Evolutionary conservation across 2,329 filamentous ascomycete species (phyloP), one percentile per base, ranked within the genome.

Genomic region (Alternaria novae-zelandiae): DNA sequence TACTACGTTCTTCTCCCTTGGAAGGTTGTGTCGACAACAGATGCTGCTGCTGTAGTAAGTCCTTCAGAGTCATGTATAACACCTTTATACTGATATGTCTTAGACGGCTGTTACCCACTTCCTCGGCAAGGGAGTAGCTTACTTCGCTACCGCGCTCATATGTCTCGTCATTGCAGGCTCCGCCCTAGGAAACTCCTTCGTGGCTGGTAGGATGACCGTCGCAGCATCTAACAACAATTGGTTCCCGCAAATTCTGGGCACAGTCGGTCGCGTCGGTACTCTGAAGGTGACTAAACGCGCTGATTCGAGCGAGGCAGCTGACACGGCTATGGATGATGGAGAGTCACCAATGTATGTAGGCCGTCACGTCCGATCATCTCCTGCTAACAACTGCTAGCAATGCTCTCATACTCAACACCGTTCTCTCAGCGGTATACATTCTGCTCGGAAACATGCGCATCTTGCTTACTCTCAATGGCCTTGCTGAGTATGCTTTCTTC

Each of bases 1-100:
- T 90, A 90, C 77, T 90, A 90, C 66, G 79, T 90, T 9, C 77
- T 90, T 1, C 80, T 90, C 0, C 87, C 88, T 0, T 90, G 88
- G 88, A 75, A 84, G 44, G 78, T 87, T 0, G 81, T 90, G 0
- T 86, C 87, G 0, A 86, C 83, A 0, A 89, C 87, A 0, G 88
- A 90, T 63, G 89, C 87, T 21, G 86, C 89, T 2, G 88, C 88
- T 2, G 88, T 90, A 53, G 87, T 89, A 78, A 78, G 81, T 77
- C 63, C 23, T 21, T 20, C 9, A 11, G 11, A 30, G 11, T 13
- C 8, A 5, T 9, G n/a, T 7, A 43, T 13, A 5, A 15, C 45
- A 1, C 20, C 17, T 49, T 21, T 26, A 15, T 23, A 6, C 23
- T 61, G 41, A 59, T 43, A 36, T 36, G 25, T 12, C 21, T 13